These are phyloP conservation scores for Phialemonium atrogriseum DNA, from an alignment of 2,329 filamentous ascomycete genomes.

Conservation along the genomic window DNA sequence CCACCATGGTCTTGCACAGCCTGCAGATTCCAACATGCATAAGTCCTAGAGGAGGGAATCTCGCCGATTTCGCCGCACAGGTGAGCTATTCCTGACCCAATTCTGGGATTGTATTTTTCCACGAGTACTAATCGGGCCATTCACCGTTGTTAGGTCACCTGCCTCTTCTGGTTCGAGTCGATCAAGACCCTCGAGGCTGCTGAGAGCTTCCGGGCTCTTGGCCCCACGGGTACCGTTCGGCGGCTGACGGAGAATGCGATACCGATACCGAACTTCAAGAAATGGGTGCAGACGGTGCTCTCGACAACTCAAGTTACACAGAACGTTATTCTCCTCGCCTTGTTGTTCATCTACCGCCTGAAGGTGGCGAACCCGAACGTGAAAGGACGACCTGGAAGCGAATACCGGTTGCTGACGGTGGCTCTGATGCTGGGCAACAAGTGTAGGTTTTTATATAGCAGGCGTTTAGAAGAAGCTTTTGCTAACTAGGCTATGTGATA, in stretches of 20 bases:
- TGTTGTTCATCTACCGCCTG: constrained; percentile 87
- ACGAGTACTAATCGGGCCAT: not conserved
- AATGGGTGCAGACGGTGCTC: constrained; percentile 88
- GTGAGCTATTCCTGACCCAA: constrained; percentile 34
- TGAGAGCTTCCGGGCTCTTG: constrained; percentile 46
- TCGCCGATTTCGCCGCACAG: constrained; percentile 78
- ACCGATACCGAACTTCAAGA: constrained; percentile 72
- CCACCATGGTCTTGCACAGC: constrained; percentile 45
- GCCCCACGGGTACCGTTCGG: constrained; percentile 31
- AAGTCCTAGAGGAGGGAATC: constrained; percentile 63
- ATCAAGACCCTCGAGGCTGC: constrained; percentile 70
- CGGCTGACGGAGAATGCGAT: constrained; percentile 63
- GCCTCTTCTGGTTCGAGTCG: constrained; percentile 95
- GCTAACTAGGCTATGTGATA: constrained; percentile 22
- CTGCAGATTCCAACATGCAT: constrained; percentile 70
- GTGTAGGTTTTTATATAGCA: constrained; percentile 45
- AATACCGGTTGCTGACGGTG: constrained; percentile 86
- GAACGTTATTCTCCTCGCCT: constrained; percentile 83
- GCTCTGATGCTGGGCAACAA: constrained; percentile 98
- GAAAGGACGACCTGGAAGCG: constrained; percentile 85
- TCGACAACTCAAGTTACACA: constrained; percentile 93
- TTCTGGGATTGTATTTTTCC: not conserved
- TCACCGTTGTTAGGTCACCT: constrained; percentile 61
- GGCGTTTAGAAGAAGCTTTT: not conserved
- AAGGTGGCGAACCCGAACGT: constrained; percentile 86